A percentile compares a stretch with the other conserved stretches of the same genome.
Evolutionary conservation across 345 rosid species (phyloP).

Genomic region (Aquilaria yunnanensis): DNA sequence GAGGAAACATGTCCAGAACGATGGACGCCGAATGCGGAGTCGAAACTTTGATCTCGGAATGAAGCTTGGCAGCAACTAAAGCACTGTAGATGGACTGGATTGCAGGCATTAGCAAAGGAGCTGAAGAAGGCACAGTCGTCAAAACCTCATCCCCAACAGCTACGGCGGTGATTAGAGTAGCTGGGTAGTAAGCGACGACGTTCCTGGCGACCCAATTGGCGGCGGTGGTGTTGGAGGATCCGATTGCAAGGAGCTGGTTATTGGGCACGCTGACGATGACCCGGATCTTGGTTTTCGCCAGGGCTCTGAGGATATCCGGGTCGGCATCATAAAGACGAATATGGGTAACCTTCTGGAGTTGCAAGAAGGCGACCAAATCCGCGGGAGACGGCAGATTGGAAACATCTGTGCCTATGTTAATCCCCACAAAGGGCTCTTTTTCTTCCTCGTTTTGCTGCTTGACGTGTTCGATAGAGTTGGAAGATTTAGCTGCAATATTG

Average conservation of each 20-base stretch:
- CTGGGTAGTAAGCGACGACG: constrained; percentile 69
- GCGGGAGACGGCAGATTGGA: constrained; percentile 44
- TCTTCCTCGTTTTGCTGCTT: constrained; percentile 34
- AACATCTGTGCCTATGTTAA: constrained; percentile 74
- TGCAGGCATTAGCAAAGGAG: constrained; percentile 70
- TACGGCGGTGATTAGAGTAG: constrained; percentile 56
- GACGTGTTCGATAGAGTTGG: constrained; percentile 12
- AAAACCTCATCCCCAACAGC: constrained; percentile 70
- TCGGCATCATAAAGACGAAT: constrained; percentile 70
- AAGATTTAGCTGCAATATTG: constrained; percentile 23
- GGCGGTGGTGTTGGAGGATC: constrained; percentile 73
- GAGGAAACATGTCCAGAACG: constrained; percentile 70
- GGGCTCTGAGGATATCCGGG: constrained; percentile 62
- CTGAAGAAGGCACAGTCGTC: constrained; percentile 75
- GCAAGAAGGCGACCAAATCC: constrained; percentile 53
- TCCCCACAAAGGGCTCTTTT: constrained; percentile 63
- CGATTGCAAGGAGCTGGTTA: constrained; percentile 84
- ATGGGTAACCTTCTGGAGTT: constrained; percentile 61
- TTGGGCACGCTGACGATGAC: constrained; percentile 80
- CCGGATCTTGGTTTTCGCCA: constrained; percentile 78
- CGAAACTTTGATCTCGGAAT: constrained; percentile 67
- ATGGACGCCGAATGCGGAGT: constrained; percentile 81
- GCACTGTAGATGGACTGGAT: constrained; percentile 71
- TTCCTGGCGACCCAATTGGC: constrained; percentile 76
- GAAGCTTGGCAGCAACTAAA: constrained; percentile 80